Evolutionary conservation across 2,329 filamentous ascomycete species (phyloP).

Genomic region (Colletotrichum tofieldiae): DNA sequence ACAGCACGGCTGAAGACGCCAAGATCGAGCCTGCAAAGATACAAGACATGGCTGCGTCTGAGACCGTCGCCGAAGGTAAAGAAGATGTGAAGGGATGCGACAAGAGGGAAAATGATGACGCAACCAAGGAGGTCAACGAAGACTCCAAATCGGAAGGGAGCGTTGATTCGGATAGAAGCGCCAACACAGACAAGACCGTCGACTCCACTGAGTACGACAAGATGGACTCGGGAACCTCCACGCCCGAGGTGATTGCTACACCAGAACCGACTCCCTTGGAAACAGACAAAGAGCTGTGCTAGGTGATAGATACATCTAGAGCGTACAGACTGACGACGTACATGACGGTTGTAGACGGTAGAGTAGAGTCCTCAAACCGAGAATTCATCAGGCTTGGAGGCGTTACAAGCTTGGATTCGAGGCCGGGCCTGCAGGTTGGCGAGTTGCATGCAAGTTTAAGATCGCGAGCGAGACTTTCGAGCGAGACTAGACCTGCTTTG

Average conservation of each 20-base stretch:
- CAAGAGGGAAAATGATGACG: not conserved
- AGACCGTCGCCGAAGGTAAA: not conserved
- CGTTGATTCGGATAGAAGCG: conserved; percentile 13
- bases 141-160: conserved; percentile 43
- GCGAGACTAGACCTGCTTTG: not conserved
- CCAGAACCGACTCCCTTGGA: conserved; percentile 52
- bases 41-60: not conserved
- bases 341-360: conserved; percentile 18
- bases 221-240: conserved; percentile 40
- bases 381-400: conserved; percentile 7
- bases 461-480: conserved; percentile 9
- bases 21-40: not conserved
- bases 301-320: conserved; percentile 29
- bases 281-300: conserved; percentile 46
- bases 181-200: conserved; percentile 35
- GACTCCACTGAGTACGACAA: conserved; percentile 43
- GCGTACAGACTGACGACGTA: conserved; percentile 11
- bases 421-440: not conserved
- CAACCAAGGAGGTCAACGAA: conserved; percentile 29
- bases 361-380: conserved; percentile 3
- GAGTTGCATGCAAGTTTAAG: conserved; percentile 3
- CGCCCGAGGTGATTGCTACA: conserved; percentile 45
- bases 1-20: conserved; percentile 43
- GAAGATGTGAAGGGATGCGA: not conserved
- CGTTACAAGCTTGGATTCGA: not conserved